Conservation (phyloP, 495 filamentous ascomycete genomes). For the Neurospora tetraspora region DNA sequence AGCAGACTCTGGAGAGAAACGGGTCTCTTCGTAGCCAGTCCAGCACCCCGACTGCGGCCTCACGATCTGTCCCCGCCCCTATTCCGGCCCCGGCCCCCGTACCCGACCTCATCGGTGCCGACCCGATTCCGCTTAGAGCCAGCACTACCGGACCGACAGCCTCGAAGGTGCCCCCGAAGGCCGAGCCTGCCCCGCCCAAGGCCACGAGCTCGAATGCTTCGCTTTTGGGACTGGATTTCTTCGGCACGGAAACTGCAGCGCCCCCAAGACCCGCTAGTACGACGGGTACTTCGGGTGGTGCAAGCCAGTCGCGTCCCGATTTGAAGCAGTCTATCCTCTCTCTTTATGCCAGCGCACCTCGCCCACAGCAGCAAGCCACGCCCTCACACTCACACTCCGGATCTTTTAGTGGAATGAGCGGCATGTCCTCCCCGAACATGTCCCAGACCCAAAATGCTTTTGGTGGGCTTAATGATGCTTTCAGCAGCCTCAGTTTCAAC, state of each 20-base stretch:
- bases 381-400: conserved; percentile 34
- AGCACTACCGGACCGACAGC: conserved; percentile 55
- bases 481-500: conserved; percentile 68
- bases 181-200: conserved; percentile 49
- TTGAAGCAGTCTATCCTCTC: conserved; percentile 96
- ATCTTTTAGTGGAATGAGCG: conserved; percentile 39
- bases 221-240: conserved; percentile 85
- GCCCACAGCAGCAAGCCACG: conserved; percentile 46
- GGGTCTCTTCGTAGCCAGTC: conserved; percentile 35
- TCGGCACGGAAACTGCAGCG: conserved; percentile 58
- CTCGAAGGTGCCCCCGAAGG: conserved; percentile 56
- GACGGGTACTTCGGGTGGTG: conserved; percentile 45
- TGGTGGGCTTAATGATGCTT: conserved; percentile 77
- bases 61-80: conserved; percentile 15
- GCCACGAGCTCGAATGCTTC: conserved; percentile 62
- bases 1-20: conserved; percentile 41
- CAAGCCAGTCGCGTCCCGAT: conserved; percentile 72
- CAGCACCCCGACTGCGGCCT: conserved; percentile 22
- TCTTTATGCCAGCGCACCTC: conserved; percentile 77
- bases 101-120: conserved; percentile 41
- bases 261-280: conserved; percentile 66
- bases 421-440: conserved; percentile 43
- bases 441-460: conserved; percentile 42
- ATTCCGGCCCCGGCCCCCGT: conserved; percentile 13
- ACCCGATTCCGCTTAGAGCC: conserved; percentile 38